Percentiles rank a stretch among this genome's conserved stretches.
phyloP scores from a whole-genome alignment of 2,329 filamentous ascomycete genomes.

The Fusarium stilboides region DNA sequence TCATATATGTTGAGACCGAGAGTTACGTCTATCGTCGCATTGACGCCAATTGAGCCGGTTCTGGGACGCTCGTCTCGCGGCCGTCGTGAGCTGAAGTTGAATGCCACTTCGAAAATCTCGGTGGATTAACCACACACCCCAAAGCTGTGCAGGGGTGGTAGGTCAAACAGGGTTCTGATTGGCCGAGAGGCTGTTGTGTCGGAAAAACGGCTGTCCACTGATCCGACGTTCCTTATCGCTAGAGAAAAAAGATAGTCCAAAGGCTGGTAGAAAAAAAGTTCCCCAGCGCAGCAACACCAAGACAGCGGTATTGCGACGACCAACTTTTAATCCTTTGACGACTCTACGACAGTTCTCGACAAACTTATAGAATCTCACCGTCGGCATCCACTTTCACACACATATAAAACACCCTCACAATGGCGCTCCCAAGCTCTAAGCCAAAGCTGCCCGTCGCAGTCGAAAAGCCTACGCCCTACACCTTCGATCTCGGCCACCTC shows the following conservation, averaged over 20 bases:
- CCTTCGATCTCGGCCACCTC: slow-evolving; percentile 91
- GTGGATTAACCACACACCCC: slow-evolving; percentile 46
- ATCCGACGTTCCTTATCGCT: slow-evolving; percentile 52
- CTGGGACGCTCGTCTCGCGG: slow-evolving; percentile 42
- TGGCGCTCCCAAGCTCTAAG: slow-evolving; percentile 57
- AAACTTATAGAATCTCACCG: not conserved
- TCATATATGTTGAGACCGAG: slow-evolving; percentile 13
- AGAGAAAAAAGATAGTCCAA: slow-evolving; percentile 38
- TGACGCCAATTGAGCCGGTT: slow-evolving; percentile 51
- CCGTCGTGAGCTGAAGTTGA: slow-evolving; percentile 47
- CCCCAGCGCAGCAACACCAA: slow-evolving; percentile 24
- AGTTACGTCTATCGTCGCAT: slow-evolving; percentile 46
- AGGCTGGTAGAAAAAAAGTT: slow-evolving; percentile 44
- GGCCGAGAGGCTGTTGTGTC: slow-evolving; percentile 16
- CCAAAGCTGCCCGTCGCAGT: slow-evolving; percentile 75
- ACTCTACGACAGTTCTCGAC: not conserved
- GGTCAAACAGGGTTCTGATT: slow-evolving; percentile 32
- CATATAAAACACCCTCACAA: slow-evolving; percentile 38
- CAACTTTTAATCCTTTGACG: not conserved
- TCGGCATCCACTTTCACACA: not conserved
- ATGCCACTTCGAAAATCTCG: slow-evolving; percentile 52
- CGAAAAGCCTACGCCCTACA: slow-evolving; percentile 89
- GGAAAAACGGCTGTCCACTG: slow-evolving; percentile 48
- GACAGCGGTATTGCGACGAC: slow-evolving; percentile 25
- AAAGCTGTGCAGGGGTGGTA: slow-evolving; percentile 21